A percentile compares a stretch with the other conserved stretches of the same genome.
phyloP scores from a whole-genome alignment of 2,329 filamentous ascomycete genomes.

The Cladosporium halotolerans region DNA sequence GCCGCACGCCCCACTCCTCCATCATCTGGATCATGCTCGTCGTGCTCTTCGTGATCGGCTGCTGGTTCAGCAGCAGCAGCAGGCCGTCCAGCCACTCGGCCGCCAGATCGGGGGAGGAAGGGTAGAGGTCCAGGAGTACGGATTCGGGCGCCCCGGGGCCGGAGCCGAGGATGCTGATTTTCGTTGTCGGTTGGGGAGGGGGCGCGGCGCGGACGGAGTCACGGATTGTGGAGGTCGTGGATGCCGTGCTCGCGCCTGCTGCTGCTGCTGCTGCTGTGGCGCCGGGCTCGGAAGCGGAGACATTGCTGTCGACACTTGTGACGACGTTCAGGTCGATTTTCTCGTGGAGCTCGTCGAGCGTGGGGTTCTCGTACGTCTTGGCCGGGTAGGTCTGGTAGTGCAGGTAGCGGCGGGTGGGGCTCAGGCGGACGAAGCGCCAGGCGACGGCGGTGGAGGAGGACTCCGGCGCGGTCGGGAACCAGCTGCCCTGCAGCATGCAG shows the following conservation, averaged over 20 bases:
- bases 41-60: slow-evolving; percentile 94
- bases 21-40: slow-evolving; percentile 82
- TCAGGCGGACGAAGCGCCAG: slow-evolving; percentile 82
- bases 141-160: slow-evolving; percentile 47
- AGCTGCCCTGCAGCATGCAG: slow-evolving; percentile 79
- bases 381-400: slow-evolving; percentile 81
- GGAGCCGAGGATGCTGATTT: slow-evolving; percentile 79
- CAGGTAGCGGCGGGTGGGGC: slow-evolving; percentile 82
- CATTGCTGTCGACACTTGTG: slow-evolving; percentile 89
- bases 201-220: slow-evolving; percentile 14
- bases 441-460: slow-evolving; percentile 38
- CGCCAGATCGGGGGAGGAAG: slow-evolving; percentile 71
- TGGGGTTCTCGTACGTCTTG: slow-evolving; percentile 54
- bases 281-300: slow-evolving; percentile 58
- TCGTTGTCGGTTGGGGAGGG: slow-evolving; percentile 53
- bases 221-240: slow-evolving; percentile 21
- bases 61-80: slow-evolving; percentile 88
- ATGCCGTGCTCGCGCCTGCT: slow-evolving; percentile 23
- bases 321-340: slow-evolving; percentile 84
- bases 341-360: slow-evolving; percentile 65
- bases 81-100: slow-evolving; percentile 96
- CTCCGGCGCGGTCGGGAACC: slow-evolving; percentile 60
- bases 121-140: slow-evolving; percentile 75
- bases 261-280: slow-evolving; percentile 40
- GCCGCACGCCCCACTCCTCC: slow-evolving; percentile 85